Conservation (phyloP, 371 early-diverging fungal species). For the Syncephalastrum sp. region DNA sequence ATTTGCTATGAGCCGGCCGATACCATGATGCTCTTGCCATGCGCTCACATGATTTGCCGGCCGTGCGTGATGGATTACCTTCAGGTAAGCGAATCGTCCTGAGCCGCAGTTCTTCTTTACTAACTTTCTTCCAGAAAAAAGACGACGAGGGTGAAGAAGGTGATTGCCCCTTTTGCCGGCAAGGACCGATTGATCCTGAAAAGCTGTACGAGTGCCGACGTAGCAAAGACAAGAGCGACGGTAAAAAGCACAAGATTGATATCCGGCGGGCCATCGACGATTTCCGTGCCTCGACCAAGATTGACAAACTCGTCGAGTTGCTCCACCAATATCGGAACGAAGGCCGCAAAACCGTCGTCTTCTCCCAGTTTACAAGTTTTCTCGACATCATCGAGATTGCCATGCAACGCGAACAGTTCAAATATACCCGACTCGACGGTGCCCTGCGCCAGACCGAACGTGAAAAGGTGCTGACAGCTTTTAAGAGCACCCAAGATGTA, state of each 20-base stretch:
- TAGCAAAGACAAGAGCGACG: neutral
- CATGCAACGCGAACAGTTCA: slow-evolving; percentile 49
- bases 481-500: slow-evolving; percentile 42
- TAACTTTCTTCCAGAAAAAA: slow-evolving; percentile 26
- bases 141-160: slow-evolving; percentile 54
- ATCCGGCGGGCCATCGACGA: slow-evolving; percentile 50
- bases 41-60: slow-evolving; percentile 67
- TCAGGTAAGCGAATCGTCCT: slow-evolving; percentile 30
- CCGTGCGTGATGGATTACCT: slow-evolving; percentile 61
- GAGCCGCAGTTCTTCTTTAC: neutral
- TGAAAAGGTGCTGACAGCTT: slow-evolving; percentile 53
- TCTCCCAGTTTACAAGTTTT: slow-evolving; percentile 85
- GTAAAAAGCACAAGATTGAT: slow-evolving; percentile 13
- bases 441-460: slow-evolving; percentile 61
- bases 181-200: slow-evolving; percentile 45
- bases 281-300: slow-evolving; percentile 61
- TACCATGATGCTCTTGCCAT: slow-evolving; percentile 56
- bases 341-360: slow-evolving; percentile 65
- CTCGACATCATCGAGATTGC: slow-evolving; percentile 68
- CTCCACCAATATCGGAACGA: slow-evolving; percentile 36
- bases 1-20: slow-evolving; percentile 46
- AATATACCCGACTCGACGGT: slow-evolving; percentile 70
- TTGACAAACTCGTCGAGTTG: slow-evolving; percentile 56
- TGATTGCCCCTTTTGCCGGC: slow-evolving; percentile 67
- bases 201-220: slow-evolving; percentile 41